phyloP scores from a whole-genome alignment of 108 stramenopile species.

The Parmales sp. region DNA sequence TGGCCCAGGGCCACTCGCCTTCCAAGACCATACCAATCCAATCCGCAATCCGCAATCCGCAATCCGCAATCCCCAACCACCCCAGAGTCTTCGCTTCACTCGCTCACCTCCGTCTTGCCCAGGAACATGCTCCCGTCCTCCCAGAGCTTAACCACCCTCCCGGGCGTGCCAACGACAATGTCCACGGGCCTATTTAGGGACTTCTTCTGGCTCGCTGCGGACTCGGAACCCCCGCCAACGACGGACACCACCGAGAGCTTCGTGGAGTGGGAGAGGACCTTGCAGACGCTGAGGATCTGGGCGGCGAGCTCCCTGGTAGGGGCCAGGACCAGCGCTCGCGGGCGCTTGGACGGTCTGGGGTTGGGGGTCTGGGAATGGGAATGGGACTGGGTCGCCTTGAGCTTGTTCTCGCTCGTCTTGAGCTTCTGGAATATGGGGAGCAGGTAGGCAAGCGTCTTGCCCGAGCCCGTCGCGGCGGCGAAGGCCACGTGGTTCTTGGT shows the following conservation, averaged over 20 bases:
- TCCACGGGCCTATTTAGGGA: conserved; percentile 63
- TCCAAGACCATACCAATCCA: too few relatives aligned
- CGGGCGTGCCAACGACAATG: conserved; percentile 83
- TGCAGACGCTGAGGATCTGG: conserved; percentile 80
- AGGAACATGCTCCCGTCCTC: conserved; percentile 70
- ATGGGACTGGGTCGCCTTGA: background rate
- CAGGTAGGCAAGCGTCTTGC: conserved; percentile 76
- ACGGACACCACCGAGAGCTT: conserved; percentile 70
- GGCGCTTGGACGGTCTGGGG: conserved; percentile 49
- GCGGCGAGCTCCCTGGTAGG: conserved; percentile 85
- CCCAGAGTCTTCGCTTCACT: too few relatives aligned
- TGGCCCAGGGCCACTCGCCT: too few relatives aligned
- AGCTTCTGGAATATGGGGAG: conserved; percentile 71
- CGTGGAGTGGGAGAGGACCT: conserved; percentile 61
- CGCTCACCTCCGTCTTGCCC: too few relatives aligned
- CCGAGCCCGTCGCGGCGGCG: conserved; percentile 78
- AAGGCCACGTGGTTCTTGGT: conserved; percentile 29
- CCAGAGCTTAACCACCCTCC: conserved; percentile 82
- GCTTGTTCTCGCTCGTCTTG: conserved; percentile 60
- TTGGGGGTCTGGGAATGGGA: background rate
- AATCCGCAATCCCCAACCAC: too few relatives aligned
- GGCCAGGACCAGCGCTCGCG: conserved; percentile 75
- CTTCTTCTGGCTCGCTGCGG: conserved; percentile 65
- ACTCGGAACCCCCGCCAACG: conserved; percentile 83
- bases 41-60: too few relatives aligned